A percentile compares a stretch with the other conserved stretches of the same genome.
These are phyloP conservation scores for Coniochaeta ligniaria DNA, from an alignment of 2,329 filamentous ascomycete species.

Conservation along the genomic window DNA sequence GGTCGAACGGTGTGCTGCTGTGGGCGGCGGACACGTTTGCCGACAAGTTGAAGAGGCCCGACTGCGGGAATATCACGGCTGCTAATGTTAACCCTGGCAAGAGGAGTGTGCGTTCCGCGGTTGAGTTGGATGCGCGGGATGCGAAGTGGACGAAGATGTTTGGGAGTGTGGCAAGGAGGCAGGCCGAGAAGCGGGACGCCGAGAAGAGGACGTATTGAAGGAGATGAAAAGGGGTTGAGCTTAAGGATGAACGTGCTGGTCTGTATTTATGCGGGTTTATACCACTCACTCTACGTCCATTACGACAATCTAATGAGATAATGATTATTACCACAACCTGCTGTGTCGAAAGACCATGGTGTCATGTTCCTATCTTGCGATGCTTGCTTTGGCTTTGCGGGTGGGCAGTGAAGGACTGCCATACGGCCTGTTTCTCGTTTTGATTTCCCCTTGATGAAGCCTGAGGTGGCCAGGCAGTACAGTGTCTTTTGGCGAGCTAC, in stretches of 20 bases:
- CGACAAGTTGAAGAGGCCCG: slow-evolving; percentile 43
- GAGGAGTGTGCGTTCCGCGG: slow-evolving; percentile 27
- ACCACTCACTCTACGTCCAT: background rate
- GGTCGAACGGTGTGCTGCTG: slow-evolving; percentile 62
- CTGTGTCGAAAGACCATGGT: background rate
- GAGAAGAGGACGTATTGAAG: background rate
- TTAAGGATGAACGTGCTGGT: background rate
- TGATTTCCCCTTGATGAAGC: too few relatives aligned
- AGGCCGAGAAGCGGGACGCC: background rate
- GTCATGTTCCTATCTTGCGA: too few relatives aligned
- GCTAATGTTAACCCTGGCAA: slow-evolving; percentile 25
- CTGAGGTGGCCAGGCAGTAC: too few relatives aligned
- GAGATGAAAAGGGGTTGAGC: background rate
- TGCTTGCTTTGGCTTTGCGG: too few relatives aligned
- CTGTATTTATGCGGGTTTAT: background rate
- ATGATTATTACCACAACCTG: background rate
- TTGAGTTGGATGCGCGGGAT: slow-evolving; percentile 39
- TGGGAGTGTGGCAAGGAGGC: slow-evolving; percentile 13
- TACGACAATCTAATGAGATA: background rate
- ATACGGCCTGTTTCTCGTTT: too few relatives aligned
- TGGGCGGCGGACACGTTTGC: slow-evolving; percentile 59
- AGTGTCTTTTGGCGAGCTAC: too few relatives aligned
- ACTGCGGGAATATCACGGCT: slow-evolving; percentile 44
- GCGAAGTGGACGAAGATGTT: slow-evolving; percentile 42
- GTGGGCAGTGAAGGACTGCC: too few relatives aligned